Percentiles rank a stretch among this genome's conserved stretches.
phyloP scores from a whole-genome alignment of 1,284 basidiomycete genomes.

The Papiliotrema flavescens region DNA sequence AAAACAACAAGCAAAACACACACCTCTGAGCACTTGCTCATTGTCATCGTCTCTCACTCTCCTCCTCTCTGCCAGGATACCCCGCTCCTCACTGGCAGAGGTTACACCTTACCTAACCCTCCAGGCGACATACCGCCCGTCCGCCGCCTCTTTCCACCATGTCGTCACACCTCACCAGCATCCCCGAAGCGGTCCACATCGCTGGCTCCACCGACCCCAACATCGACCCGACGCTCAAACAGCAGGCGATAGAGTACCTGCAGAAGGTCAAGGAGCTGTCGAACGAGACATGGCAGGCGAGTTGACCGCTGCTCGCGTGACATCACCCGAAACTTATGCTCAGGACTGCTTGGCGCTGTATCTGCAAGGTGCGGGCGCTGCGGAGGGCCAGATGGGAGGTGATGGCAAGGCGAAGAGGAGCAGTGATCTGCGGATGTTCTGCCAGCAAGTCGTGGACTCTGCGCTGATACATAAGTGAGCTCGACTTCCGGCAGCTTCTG shows the following conservation, averaged over 20 bases:
- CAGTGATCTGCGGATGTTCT: slow-evolving; percentile 46
- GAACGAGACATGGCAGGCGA: slow-evolving; percentile 50
- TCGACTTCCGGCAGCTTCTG: background rate
- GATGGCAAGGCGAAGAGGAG: slow-evolving; percentile 50
- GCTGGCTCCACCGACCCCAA: slow-evolving; percentile 40
- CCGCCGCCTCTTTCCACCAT: background rate
- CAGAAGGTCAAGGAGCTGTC: slow-evolving; percentile 45
- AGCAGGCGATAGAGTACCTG: slow-evolving; percentile 47
- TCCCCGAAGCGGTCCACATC: slow-evolving; percentile 48
- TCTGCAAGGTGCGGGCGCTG: slow-evolving; percentile 49
- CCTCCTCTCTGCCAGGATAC: background rate
- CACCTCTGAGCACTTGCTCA: too few species aligned
- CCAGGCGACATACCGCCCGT: background rate
- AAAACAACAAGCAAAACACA: too few species aligned
- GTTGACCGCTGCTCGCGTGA: slow-evolving; percentile 12
- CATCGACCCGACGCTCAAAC: slow-evolving; percentile 38
- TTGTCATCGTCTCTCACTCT: background rate
- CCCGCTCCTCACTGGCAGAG: background rate
- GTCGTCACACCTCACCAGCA: slow-evolving; percentile 43
- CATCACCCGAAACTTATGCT: background rate
- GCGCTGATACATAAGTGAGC: slow-evolving; percentile 43
- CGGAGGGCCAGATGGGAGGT: slow-evolving; percentile 31
- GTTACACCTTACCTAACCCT: background rate
- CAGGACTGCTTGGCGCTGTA: slow-evolving; percentile 49
- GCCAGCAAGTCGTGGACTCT: slow-evolving; percentile 48